A percentile compares a stretch with the other conserved stretches of the same genome.
These are phyloP conservation scores for Ceratopteris richardii DNA, from an alignment of 75 land plant species.

Conservation along the genomic window DNA sequence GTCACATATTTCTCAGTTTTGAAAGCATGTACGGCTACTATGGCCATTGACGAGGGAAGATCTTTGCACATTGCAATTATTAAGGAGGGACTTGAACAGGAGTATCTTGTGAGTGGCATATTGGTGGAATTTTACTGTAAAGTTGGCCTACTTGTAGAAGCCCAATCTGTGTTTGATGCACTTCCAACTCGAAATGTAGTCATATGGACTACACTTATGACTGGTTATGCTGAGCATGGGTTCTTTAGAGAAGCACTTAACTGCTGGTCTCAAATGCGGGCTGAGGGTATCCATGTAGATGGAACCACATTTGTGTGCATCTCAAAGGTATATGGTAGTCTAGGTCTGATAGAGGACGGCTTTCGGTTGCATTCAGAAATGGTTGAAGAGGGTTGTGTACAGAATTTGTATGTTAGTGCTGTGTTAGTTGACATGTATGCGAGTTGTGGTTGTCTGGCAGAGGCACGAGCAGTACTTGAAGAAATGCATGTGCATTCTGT, in stretches of 20 bases:
- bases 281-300: conserved; percentile 3
- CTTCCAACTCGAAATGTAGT: background rate
- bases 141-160: conserved; percentile 3
- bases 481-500: conserved; percentile 21
- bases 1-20: conserved; percentile 1
- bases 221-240: conserved; percentile 8
- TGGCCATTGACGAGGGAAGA: conserved; percentile 7
- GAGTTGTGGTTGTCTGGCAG: conserved; percentile 6
- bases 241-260: background rate
- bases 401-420: conserved; percentile 6
- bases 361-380: conserved; percentile 12
- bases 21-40: conserved; percentile 1
- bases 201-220: conserved; percentile 8
- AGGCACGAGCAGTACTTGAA: conserved; percentile 21
- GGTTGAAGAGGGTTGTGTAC: conserved; percentile 1
- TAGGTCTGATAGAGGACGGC: conserved; percentile 8
- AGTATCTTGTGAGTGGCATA: background rate
- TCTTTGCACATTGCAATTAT: conserved; percentile 8
- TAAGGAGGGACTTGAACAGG: conserved; percentile 1
- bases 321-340: conserved; percentile 12
- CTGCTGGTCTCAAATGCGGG: conserved; percentile 3
- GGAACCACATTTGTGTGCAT: conserved; percentile 16
- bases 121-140: conserved; percentile 9
- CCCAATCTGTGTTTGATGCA: conserved; percentile 10
- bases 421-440: conserved; percentile 20